Evolutionary conservation across 2,329 filamentous ascomycete genomes (phyloP).

Genomic region (Cercospora zeae-maydis): DNA sequence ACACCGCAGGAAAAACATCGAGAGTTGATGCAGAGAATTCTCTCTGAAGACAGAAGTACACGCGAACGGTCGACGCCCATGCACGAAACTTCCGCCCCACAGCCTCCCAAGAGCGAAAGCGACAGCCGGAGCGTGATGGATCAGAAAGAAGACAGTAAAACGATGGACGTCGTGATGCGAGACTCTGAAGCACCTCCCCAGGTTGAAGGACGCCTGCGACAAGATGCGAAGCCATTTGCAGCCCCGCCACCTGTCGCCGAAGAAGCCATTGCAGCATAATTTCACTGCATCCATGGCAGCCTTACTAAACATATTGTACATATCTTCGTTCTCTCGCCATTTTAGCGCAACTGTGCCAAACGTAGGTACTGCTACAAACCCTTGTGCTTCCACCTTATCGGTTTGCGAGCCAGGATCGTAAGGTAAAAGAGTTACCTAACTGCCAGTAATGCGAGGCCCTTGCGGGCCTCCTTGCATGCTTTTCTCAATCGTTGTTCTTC

Average conservation of each 20-base stretch:
- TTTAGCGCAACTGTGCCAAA: background rate
- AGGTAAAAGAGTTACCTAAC: conserved; percentile 47
- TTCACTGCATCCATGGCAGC: background rate
- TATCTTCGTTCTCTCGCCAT: background rate
- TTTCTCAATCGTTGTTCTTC: conserved; percentile 58
- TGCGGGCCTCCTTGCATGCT: conserved; percentile 55
- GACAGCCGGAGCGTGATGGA: conserved; percentile 7
- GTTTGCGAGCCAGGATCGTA: background rate
- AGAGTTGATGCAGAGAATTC: conserved; percentile 34
- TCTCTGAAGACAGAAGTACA: conserved; percentile 19
- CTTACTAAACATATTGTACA: background rate
- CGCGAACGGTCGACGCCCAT: conserved; percentile 27
- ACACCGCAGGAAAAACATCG: conserved; percentile 28
- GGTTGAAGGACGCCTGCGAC: conserved; percentile 1
- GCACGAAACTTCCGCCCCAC: conserved; percentile 13
- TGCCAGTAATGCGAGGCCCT: conserved; percentile 57
- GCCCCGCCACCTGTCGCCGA: background rate
- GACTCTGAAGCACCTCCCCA: conserved; percentile 8
- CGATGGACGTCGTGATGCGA: conserved; percentile 20
- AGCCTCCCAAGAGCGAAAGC: conserved; percentile 3
- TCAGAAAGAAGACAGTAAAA: background rate
- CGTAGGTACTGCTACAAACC: background rate
- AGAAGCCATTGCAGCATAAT: conserved; percentile 6
- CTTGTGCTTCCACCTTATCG: background rate
- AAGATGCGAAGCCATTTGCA: conserved; percentile 2